These are phyloP conservation scores for Periconia sp. DNA, from an alignment of 2,329 filamentous ascomycete genomes.

Conservation along the genomic window DNA sequence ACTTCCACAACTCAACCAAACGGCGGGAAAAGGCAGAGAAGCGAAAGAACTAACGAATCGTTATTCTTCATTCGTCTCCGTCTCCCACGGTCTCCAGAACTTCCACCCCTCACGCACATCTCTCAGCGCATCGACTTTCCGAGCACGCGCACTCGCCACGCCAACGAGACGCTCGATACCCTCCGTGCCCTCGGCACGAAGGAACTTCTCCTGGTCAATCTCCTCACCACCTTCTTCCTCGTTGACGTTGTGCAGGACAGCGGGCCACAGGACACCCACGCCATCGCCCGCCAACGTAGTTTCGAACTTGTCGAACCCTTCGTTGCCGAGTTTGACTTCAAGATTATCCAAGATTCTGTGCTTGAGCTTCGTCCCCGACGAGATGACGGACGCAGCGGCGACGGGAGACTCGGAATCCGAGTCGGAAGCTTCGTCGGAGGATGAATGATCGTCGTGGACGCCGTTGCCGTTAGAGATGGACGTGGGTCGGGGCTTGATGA, in stretches of 20 bases:
- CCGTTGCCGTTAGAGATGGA: constrained; percentile 45
- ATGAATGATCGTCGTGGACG: constrained; percentile 20
- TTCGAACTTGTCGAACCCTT: constrained; percentile 80
- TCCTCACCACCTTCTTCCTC: constrained; percentile 84
- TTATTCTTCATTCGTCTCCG: background rate
- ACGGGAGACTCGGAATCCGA: constrained; percentile 27
- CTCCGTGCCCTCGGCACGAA: constrained; percentile 79
- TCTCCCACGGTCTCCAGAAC: constrained; percentile 44
- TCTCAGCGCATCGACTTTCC: constrained; percentile 17
- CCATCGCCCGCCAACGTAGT: constrained; percentile 91
- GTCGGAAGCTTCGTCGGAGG: constrained; percentile 4
- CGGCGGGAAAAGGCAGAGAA: background rate
- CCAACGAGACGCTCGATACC: constrained; percentile 88
- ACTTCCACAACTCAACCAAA: background rate
- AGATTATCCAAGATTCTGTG: constrained; percentile 58
- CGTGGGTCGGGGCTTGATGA: constrained; percentile 67
- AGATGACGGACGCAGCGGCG: constrained; percentile 30
- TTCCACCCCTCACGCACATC: constrained; percentile 44
- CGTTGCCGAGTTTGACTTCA: constrained; percentile 58
- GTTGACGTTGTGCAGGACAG: constrained; percentile 82
- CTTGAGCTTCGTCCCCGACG: constrained; percentile 35
- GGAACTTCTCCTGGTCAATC: constrained; percentile 86
- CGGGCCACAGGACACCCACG: constrained; percentile 91
- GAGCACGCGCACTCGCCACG: constrained; percentile 50
- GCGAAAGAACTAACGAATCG: background rate